Conservation (phyloP, 495 filamentous ascomycete genomes). For the Penicillium coffeae region DNA sequence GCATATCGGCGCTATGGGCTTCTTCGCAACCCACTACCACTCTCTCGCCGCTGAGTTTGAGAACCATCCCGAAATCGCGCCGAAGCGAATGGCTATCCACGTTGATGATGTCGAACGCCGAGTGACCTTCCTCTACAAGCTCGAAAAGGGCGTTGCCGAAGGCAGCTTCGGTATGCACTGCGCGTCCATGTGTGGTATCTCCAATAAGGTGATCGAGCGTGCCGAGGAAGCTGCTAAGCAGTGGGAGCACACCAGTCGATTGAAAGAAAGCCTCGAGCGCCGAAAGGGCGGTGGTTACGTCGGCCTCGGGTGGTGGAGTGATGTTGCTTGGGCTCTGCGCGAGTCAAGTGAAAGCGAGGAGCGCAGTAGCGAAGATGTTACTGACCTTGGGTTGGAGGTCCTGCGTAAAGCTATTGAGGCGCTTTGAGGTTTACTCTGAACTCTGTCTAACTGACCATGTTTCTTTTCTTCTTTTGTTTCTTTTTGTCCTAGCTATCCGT, state of each 20-base stretch:
- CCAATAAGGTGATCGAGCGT: conserved; percentile 72
- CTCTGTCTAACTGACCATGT: not conserved
- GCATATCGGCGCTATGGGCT: conserved; percentile 88
- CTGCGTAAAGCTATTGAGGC: conserved; percentile 73
- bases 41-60: conserved; percentile 87
- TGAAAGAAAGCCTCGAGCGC: conserved; percentile 84
- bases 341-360: conserved; percentile 44
- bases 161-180: conserved; percentile 99
- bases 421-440: too few species aligned
- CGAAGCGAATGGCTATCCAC: conserved; percentile 87
- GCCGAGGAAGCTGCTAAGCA: conserved; percentile 87
- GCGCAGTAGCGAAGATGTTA: conserved; percentile 36
- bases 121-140: conserved; percentile 92
- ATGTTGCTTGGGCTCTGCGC: conserved; percentile 77
- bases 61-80: conserved; percentile 77
- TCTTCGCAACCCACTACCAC: conserved; percentile 99
- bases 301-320: conserved; percentile 85
- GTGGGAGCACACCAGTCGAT: conserved; percentile 90
- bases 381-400: conserved; percentile 60
- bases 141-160: conserved; percentile 93
- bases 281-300: conserved; percentile 72
- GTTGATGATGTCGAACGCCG: conserved; percentile 81
- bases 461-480: not conserved
- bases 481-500: not conserved
- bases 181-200: conserved; percentile 95